A percentile compares a stretch with the other conserved stretches of the same genome.
phyloP scores from a whole-genome alignment of 192 early-diverging fungal species.

The Coemansia sp. region DNA sequence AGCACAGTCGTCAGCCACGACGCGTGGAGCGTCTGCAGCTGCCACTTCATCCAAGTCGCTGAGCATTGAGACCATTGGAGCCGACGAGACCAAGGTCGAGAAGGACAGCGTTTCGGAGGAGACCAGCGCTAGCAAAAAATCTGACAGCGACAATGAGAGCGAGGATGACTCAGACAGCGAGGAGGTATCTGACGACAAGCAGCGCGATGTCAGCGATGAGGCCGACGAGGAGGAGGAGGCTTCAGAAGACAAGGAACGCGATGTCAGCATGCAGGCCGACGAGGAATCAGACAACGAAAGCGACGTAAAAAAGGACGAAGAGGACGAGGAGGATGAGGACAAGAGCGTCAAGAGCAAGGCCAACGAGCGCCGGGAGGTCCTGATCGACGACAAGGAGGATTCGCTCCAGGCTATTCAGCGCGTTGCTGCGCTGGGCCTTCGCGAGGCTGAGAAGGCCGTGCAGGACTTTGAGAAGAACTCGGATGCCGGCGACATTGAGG shows the following conservation, averaged over 20 bases:
- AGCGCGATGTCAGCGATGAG: constrained; percentile 6
- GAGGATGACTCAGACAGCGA: constrained; percentile 20
- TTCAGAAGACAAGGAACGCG: background rate
- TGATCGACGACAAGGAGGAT: constrained; percentile 3
- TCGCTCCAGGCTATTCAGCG: constrained; percentile 31
- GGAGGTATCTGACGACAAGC: background rate
- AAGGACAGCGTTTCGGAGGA: constrained; percentile 9
- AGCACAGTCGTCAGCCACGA: background rate
- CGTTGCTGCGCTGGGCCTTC: constrained; percentile 29
- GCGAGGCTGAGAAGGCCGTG: constrained; percentile 33
- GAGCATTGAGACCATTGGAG: constrained; percentile 37
- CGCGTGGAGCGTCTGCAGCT: background rate
- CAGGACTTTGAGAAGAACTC: constrained; percentile 30
- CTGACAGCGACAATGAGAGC: constrained; percentile 13
- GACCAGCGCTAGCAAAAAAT: constrained; percentile 2
- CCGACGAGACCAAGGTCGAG: background rate
- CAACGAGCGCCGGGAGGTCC: background rate
- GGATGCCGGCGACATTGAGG: constrained; percentile 12
- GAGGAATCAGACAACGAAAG: constrained; percentile 12
- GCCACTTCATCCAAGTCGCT: constrained; percentile 18
- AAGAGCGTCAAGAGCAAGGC: background rate
- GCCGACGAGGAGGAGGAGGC: background rate
- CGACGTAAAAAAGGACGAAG: background rate
- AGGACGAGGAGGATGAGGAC: background rate
- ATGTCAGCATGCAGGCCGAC: constrained; percentile 1